Evolutionary conservation across 2,329 filamentous ascomycete genomes (phyloP).

Genomic region (Bipolaris bicolor): DNA sequence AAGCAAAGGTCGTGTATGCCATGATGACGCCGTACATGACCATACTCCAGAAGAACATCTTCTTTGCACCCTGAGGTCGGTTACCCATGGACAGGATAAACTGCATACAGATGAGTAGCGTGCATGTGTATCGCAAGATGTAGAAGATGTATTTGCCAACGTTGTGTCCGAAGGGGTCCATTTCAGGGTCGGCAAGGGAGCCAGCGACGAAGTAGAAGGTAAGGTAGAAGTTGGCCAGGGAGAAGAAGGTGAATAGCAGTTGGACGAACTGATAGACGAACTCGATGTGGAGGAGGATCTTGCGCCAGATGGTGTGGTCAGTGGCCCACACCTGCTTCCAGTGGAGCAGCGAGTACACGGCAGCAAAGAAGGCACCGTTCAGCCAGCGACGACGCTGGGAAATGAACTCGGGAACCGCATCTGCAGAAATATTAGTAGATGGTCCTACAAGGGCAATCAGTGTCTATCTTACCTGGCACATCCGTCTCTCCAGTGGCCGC

Average conservation of each 20-base stretch:
- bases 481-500: conserved; percentile 96
- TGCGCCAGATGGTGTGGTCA: conserved; percentile 87
- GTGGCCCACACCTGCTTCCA: conserved; percentile 92
- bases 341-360: conserved; percentile 95
- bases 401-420: conserved; percentile 93
- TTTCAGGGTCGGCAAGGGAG: conserved; percentile 75
- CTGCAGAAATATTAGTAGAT: conserved; percentile 51
- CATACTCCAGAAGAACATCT: conserved; percentile 86
- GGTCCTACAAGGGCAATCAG: neutral
- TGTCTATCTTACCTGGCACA: conserved; percentile 76
- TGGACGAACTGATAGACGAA: conserved; percentile 94
- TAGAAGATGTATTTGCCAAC: conserved; percentile 86
- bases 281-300: conserved; percentile 90
- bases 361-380: conserved; percentile 98
- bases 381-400: conserved; percentile 96
- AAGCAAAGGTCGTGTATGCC: conserved; percentile 90
- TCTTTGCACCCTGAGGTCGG: conserved; percentile 90
- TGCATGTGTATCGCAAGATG: conserved; percentile 81
- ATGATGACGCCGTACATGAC: conserved; percentile 93
- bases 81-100: conserved; percentile 98
- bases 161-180: conserved; percentile 91
- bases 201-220: conserved; percentile 98
- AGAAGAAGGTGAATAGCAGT: conserved; percentile 96
- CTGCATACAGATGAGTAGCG: conserved; percentile 89
- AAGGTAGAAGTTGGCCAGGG: conserved; percentile 97